Percentiles rank a stretch among this genome's conserved stretches.
Conservation (phyloP, 2,329 filamentous ascomycete species). For the Colletotrichum sp. region DNA sequence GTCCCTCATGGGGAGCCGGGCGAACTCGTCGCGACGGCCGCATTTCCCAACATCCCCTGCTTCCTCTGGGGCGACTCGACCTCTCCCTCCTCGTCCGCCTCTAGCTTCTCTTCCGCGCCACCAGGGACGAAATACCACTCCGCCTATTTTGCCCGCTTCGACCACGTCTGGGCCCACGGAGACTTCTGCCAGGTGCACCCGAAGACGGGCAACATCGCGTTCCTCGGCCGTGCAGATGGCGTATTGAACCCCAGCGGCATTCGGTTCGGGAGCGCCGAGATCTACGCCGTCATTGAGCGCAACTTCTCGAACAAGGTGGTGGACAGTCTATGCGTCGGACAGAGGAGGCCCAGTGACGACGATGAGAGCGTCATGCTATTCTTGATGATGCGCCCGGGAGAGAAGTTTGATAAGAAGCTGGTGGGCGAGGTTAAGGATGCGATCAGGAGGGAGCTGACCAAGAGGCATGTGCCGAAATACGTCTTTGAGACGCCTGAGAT, state of each 20-base stretch:
- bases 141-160: slow-evolving; percentile 67
- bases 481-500: slow-evolving; percentile 84
- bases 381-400: slow-evolving; percentile 60
- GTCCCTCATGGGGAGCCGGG: slow-evolving; percentile 68
- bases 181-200: slow-evolving; percentile 80
- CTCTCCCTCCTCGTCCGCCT: slow-evolving; percentile 17
- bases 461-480: slow-evolving; percentile 78
- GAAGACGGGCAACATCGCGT: slow-evolving; percentile 65
- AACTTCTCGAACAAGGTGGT: slow-evolving; percentile 66
- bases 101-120: slow-evolving; percentile 35
- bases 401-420: slow-evolving; percentile 57
- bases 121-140: slow-evolving; percentile 62
- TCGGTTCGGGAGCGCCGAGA: slow-evolving; percentile 80
- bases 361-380: slow-evolving; percentile 64
- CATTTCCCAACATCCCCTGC: slow-evolving; percentile 79
- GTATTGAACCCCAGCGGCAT: slow-evolving; percentile 82
- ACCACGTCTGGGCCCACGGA: slow-evolving; percentile 80
- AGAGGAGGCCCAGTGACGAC: slow-evolving; percentile 63
- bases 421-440: slow-evolving; percentile 65
- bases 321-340: slow-evolving; percentile 82
- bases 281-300: slow-evolving; percentile 75
- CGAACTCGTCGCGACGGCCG: slow-evolving; percentile 72
- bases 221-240: slow-evolving; percentile 77
- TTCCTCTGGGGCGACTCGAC: slow-evolving; percentile 64
- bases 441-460: slow-evolving; percentile 70